These are phyloP conservation scores for Phytophthora sp. DNA, from an alignment of 352 stramenopile genomes.

Conservation along the genomic window DNA sequence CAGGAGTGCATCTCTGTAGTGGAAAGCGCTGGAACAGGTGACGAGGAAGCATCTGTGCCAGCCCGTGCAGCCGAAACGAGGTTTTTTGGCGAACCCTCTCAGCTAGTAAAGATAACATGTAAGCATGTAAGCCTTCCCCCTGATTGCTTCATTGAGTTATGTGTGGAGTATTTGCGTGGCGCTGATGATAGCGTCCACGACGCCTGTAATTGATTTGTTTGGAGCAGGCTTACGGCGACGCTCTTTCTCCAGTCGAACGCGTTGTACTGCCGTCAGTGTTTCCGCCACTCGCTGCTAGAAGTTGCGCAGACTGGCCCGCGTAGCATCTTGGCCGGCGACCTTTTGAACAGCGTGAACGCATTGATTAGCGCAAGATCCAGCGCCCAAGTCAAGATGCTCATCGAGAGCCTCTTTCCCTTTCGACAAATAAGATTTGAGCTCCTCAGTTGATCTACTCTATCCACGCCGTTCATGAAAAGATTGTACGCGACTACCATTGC, in stretches of 20 bases:
- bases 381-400: slow-evolving; percentile 19
- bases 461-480: slow-evolving; percentile 16
- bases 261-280: neutral
- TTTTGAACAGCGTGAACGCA: neutral
- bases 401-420: no score
- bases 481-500: slow-evolving; percentile 11
- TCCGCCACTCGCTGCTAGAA: neutral
- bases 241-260: neutral
- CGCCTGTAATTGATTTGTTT: neutral
- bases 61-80: neutral
- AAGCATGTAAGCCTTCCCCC: no score
- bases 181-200: neutral
- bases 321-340: neutral
- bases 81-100: neutral
- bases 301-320: neutral
- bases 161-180: neutral
- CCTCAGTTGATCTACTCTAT: slow-evolving; percentile 21
- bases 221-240: no score
- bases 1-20: no score
- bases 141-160: neutral
- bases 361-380: slow-evolving; percentile 21
- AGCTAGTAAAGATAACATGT: neutral
- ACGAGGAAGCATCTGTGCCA: no score
- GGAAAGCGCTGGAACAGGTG: no score
- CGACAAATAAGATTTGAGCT: no score